These are phyloP conservation scores for Kwoniella botswanensis DNA, from an alignment of 768 basidiomycete species.

Conservation along the genomic window DNA sequence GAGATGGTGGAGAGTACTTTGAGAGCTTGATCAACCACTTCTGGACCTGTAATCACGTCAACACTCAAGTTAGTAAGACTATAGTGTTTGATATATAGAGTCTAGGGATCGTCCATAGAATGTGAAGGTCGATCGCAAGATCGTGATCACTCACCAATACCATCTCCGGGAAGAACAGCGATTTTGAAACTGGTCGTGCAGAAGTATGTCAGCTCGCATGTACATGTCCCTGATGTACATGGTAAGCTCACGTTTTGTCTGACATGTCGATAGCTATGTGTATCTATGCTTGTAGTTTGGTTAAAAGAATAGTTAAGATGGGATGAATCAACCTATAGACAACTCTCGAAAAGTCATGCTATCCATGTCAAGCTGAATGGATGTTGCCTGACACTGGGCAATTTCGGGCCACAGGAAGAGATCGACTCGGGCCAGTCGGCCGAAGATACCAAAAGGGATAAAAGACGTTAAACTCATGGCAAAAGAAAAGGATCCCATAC, in stretches of 20 bases:
- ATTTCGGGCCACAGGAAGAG: conserved; percentile 4
- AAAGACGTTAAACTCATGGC: neutral
- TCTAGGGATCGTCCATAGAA: neutral
- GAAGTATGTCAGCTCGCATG: neutral
- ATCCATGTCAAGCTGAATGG: neutral
- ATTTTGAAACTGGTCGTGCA: conserved; percentile 72
- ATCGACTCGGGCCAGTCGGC: conserved; percentile 22
- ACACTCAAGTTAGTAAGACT: neutral
- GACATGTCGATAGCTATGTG: conserved; percentile 29
- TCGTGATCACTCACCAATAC: conserved; percentile 72
- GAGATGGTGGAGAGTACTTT: conserved; percentile 78
- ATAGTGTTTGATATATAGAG: neutral
- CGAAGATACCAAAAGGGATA: neutral
- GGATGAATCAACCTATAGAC: conserved; percentile 4
- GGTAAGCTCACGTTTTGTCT: conserved; percentile 37
- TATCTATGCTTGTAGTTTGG: neutral
- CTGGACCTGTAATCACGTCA: conserved; percentile 69
- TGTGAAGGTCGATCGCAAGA: neutral
- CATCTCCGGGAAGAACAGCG: conserved; percentile 91
- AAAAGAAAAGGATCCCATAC: neutral
- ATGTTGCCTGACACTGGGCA: neutral
- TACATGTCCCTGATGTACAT: neutral
- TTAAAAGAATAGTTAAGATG: neutral
- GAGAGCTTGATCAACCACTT: conserved; percentile 83
- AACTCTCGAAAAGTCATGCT: conserved; percentile 7